Evolutionary conservation across 257 asterid species (phyloP), one percentile per base, ranked within the genome.

Genomic region (Penstemon barbatus): DNA sequence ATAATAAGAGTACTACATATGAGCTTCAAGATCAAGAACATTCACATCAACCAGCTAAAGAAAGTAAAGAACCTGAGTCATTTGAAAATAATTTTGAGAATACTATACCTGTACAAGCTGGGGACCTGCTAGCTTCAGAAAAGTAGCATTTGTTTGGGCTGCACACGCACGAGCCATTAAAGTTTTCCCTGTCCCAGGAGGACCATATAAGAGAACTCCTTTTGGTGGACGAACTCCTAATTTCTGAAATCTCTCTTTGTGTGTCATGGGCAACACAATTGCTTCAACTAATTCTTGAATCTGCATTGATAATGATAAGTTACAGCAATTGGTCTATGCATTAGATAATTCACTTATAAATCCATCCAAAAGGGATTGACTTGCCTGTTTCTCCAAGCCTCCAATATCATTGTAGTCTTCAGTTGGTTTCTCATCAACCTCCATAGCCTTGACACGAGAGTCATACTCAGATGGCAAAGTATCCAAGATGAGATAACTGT

Each of bases 371-470:
- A 40, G 50, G 55, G 11, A 60, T 54, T 19, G 1, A 59, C 79
- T 72, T 74, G 74, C 97, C 96, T 91, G 98, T 77, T 93, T 93
- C 82, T 93, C 98, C 79, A 90, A 74, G 75, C 98, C 98, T 69
- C 98, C 98, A 66, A 93, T 79, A 73, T 93, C 98, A 72, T 90
- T 88, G 77, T 93, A 93, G 76, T 93, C 96, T 81, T 93, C 98
- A 55, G 98, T 93, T 65, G 98, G 98, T 79, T 93, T 92, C 79
- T 93, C 98, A 71, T 90, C 98, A 58, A 93, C 98, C 82, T 90
- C 97, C 97, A 93, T 93, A 57, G 98, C 98, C 87, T 93, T 93
- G 43, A 90, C 98, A 66, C 96, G 92, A 55, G 98, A 93, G 72
- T 93, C 98, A 65, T 88, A 93, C 82, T 93, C 98, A 3, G 97